Conservation (phyloP, 179 eudicot genomes). For the Corrigiola litoralis region DNA sequence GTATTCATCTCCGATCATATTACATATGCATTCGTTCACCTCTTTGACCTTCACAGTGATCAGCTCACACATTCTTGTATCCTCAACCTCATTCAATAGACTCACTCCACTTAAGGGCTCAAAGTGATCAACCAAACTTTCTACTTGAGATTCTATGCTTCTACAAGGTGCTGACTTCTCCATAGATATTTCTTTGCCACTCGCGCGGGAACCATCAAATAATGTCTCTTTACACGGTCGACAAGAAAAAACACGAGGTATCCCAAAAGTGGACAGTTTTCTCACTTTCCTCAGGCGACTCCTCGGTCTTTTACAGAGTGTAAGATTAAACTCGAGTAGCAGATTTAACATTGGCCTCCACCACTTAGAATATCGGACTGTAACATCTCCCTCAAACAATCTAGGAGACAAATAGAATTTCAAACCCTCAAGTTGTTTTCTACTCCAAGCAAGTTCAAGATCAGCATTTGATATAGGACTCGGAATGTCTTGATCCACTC, state of each 20-base stretch:
- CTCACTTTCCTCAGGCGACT: slow-evolving; percentile 1
- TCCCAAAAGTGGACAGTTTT: not conserved
- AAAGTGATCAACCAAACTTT: not conserved
- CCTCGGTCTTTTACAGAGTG: too few species aligned
- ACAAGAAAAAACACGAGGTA: not conserved
- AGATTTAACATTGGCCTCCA: too few species aligned
- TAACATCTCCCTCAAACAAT: slow-evolving; percentile 5
- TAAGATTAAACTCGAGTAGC: not conserved
- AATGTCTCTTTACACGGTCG: not conserved
- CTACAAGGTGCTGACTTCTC: not conserved
- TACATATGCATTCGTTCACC: not conserved
- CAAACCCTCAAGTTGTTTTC: slow-evolving; percentile 1
- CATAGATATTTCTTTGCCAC: not conserved
- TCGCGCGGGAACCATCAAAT: not conserved
- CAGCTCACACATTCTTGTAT: too few species aligned
- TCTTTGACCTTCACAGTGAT: too few species aligned
- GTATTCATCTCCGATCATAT: not conserved
- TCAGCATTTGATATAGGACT: slow-evolving; percentile 9
- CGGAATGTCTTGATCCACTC: slow-evolving; percentile 38
- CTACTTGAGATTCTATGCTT: not conserved
- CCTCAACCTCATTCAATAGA: too few species aligned
- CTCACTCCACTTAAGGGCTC: not conserved
- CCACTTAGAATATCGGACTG: slow-evolving; percentile 5
- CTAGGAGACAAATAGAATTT: not conserved
- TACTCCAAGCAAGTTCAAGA: slow-evolving; percentile 7